Evolutionary conservation across 305 asterid genomes (phyloP).

Genomic region (Ilex paraguariensis): DNA sequence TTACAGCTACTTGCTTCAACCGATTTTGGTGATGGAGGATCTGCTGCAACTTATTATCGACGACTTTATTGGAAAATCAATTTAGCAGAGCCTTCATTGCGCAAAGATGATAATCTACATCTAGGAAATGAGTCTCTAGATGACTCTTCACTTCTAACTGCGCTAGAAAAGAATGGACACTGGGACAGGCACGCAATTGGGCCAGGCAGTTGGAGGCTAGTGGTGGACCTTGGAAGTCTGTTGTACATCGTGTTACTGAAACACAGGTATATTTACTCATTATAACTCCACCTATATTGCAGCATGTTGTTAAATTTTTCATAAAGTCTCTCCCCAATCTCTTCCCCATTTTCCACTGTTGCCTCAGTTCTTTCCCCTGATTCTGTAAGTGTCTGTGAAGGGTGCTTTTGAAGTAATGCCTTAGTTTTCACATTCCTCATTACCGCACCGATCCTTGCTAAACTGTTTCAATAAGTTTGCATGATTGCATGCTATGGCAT

Average conservation of each 20-base stretch:
- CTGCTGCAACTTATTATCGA: slow-evolving; percentile 63
- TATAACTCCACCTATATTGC: too few relatives aligned
- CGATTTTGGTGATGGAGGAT: slow-evolving; percentile 93
- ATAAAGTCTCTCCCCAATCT: neutral
- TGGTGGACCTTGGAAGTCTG: slow-evolving; percentile 91
- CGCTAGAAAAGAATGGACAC: slow-evolving; percentile 71
- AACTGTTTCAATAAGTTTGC: too few relatives aligned
- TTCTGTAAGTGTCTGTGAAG: neutral
- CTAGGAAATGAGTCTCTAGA: slow-evolving; percentile 79
- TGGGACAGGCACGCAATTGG: slow-evolving; percentile 99
- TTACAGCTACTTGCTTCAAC: slow-evolving; percentile 82
- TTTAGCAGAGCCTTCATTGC: slow-evolving; percentile 90
- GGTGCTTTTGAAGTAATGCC: too few relatives aligned
- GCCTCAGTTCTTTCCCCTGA: neutral
- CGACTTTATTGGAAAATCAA: slow-evolving; percentile 81
- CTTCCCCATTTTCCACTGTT: slow-evolving; percentile 1
- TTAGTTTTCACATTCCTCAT: too few relatives aligned
- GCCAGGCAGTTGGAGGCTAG: slow-evolving; percentile 89
- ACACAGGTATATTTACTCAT: slow-evolving; percentile 58
- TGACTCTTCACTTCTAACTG: slow-evolving; percentile 78
- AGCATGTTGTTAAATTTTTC: too few relatives aligned
- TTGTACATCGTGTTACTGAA: slow-evolving; percentile 86
- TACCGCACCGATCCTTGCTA: too few relatives aligned
- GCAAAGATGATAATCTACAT: slow-evolving; percentile 77
- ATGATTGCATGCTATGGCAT: too few relatives aligned